These are phyloP conservation scores for Phanerochaete carnosa DNA, from an alignment of 768 basidiomycete species.

Conservation along the genomic window DNA sequence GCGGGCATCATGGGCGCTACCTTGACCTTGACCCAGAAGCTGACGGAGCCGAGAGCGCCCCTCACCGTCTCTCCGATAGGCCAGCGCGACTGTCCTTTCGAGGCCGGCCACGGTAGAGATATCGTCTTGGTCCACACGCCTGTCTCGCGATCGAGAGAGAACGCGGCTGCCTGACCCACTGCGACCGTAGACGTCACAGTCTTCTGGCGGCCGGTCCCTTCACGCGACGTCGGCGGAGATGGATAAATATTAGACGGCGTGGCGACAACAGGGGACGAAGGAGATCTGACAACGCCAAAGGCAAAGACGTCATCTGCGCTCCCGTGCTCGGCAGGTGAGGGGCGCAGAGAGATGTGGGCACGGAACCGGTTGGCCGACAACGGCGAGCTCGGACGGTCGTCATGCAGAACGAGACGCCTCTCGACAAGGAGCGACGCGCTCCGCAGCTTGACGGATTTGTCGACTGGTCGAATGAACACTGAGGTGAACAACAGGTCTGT, in stretches of 20 bases:
- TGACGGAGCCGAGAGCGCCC: conserved; percentile 59
- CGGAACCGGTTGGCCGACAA: conserved; percentile 5
- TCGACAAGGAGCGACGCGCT: conserved; percentile 65
- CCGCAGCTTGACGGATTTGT: conserved; percentile 53
- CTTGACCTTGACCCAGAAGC: conserved; percentile 71
- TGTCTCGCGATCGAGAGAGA: conserved; percentile 45
- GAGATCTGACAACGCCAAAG: not conserved
- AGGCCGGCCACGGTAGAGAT: conserved; percentile 68
- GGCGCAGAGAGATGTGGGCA: conserved; percentile 11
- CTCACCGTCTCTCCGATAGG: conserved; percentile 75
- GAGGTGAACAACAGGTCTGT: conserved; percentile 68
- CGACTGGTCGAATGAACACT: conserved; percentile 55
- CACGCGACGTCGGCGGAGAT: not conserved
- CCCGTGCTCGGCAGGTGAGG: not conserved
- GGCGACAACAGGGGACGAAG: conserved; percentile 7
- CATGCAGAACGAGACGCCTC: conserved; percentile 60
- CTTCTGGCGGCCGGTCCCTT: conserved; percentile 25
- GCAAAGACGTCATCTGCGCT: not conserved
- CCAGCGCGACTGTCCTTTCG: conserved; percentile 70
- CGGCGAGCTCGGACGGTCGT: not conserved
- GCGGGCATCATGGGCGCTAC: conserved; percentile 31
- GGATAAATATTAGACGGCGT: conserved; percentile 2
- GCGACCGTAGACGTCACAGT: conserved; percentile 48
- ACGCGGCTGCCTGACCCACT: conserved; percentile 25
- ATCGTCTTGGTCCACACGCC: conserved; percentile 65